These are phyloP conservation scores for Erodium texanum DNA, from an alignment of 441 rosid genomes.

Conservation along the genomic window DNA sequence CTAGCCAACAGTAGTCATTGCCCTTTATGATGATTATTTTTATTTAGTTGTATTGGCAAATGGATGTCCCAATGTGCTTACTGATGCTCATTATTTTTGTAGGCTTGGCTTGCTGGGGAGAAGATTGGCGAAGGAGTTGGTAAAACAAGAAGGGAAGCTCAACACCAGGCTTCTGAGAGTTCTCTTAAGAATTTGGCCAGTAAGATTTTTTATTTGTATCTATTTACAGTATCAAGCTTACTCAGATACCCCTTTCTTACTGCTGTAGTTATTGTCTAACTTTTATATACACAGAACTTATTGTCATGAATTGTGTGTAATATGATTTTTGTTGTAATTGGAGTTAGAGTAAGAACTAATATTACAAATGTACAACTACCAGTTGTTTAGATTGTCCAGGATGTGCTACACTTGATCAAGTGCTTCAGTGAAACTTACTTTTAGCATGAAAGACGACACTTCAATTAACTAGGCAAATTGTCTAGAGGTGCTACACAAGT, in stretches of 20 bases:
- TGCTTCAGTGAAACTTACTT: no score
- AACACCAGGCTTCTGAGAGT: slow-evolving; percentile 65
- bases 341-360: no score
- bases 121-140: slow-evolving; percentile 79
- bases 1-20: neutral
- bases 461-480: no score
- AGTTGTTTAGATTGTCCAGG: no score
- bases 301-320: no score
- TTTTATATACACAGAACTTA: no score
- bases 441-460: no score
- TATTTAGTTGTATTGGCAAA: neutral
- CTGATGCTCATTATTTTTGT: slow-evolving; percentile 21
- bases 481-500: no score
- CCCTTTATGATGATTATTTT: neutral
- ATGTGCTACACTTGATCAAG: no score
- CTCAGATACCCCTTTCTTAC: neutral
- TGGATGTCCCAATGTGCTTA: slow-evolving; percentile 12
- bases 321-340: no score
- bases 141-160: slow-evolving; percentile 86
- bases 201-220: slow-evolving; percentile 27
- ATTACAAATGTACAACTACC: no score
- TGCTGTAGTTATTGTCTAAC: neutral
- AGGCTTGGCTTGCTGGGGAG: slow-evolving; percentile 88
- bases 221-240: neutral
- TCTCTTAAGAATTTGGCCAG: slow-evolving; percentile 72